Evolutionary conservation across 352 stramenopile species (phyloP).

Genomic region (Elongisporangium prolatum): DNA sequence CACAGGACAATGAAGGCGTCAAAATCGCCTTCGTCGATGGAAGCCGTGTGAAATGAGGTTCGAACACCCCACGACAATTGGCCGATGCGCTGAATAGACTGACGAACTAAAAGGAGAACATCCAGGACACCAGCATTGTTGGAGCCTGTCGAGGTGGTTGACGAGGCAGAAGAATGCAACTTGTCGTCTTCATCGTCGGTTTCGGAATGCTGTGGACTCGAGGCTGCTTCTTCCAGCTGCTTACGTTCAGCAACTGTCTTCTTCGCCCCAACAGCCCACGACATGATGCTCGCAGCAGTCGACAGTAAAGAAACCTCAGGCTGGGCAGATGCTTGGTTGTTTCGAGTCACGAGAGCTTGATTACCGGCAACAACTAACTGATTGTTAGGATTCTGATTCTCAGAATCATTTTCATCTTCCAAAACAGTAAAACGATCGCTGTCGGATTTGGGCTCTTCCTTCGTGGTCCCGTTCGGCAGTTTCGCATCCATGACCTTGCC

Average conservation of each 20-base stretch:
- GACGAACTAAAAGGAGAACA: conserved; percentile 70
- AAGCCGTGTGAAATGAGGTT: conserved; percentile 80
- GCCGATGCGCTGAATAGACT: conserved; percentile 82
- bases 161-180: conserved; percentile 47
- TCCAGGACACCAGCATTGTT: conserved; percentile 65
- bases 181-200: conserved; percentile 79
- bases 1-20: conserved; percentile 83
- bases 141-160: conserved; percentile 46
- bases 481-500: neutral
- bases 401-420: conserved; percentile 30
- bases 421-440: conserved; percentile 23
- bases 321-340: conserved; percentile 6
- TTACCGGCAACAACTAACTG: conserved; percentile 30
- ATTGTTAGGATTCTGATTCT: conserved; percentile 27
- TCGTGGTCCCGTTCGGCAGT: conserved; percentile 10
- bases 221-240: conserved; percentile 10
- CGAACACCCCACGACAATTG: conserved; percentile 79
- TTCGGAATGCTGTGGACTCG: conserved; percentile 68
- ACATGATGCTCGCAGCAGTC: conserved; percentile 47
- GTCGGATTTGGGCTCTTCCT: conserved; percentile 6
- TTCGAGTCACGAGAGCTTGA: conserved; percentile 14
- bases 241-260: conserved; percentile 15
- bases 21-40: conserved; percentile 79
- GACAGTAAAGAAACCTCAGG: conserved; percentile 25
- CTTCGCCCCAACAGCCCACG: conserved; percentile 58